Evolutionary conservation across 2,329 filamentous ascomycete species (phyloP), one percentile per base, ranked within the genome.

Genomic region (Epichloe gansuensis): DNA sequence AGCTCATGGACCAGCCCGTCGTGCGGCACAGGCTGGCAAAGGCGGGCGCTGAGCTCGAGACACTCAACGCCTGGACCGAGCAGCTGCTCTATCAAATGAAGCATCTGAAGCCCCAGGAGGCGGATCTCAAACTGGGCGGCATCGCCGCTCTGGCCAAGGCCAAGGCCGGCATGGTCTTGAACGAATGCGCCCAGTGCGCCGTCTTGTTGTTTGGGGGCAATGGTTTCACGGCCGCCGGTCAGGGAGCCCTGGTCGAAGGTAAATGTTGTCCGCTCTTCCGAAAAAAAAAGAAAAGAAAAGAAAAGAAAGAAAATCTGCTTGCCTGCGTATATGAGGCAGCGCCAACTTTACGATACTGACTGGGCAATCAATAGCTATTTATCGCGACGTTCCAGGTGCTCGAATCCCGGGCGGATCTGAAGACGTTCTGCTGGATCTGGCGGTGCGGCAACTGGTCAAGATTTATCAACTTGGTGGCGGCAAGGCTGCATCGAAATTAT

Each of bases 21-120:
- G 83, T 83, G 51, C 72, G 75, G 15, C 69, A 74, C 23, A 83
- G 83, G 60, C 71, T 84, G 15, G 73, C 76, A 17, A 78, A 75
- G 37, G 72, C 83, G 45, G 79, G 77, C 0, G 69, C 77, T 11
- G 72, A 77, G 57, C 75, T 84, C n/a, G 81, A 83, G 56, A 75
- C 77, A 0, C 75, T 79, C 45, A 80, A 77, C 64, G 77, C 79
- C 0, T 83, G 80, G 67, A 63, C 83, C 54, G 81, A 84, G 58
- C 79, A 83, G 60, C 66, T 83, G 3, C 78, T 76, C 6, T 78
- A 76, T 60, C 75, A 78, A 46, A 68, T 77, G 72, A 78, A 75
- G 37, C 69, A 75, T 39, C 9, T 54, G 34, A 49, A 58, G 52
- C 34, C 58, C 2, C 51, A 54, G 0, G 61, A 57, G 50, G 56